Percentiles rank a stretch among this genome's conserved stretches.
Conservation (phyloP, 306 rosid species). For the Myrica gale region DNA sequence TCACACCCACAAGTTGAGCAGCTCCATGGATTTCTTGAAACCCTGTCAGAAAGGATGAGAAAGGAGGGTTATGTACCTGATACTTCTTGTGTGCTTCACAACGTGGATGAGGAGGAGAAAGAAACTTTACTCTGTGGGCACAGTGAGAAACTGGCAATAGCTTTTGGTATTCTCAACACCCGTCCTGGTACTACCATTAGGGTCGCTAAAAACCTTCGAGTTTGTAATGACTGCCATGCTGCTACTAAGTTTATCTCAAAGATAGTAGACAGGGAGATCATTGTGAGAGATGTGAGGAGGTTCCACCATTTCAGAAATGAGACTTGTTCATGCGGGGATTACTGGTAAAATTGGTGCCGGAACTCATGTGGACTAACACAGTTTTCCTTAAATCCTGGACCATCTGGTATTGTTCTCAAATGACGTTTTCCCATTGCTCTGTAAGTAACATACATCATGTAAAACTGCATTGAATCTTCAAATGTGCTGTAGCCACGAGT, state of each 20-base stretch:
- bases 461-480: not conserved
- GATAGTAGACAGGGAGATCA: constrained; percentile 65
- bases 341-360: constrained; percentile 48
- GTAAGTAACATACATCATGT: not conserved
- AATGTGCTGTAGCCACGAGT: not conserved
- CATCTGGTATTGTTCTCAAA: not conserved
- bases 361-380: not conserved
- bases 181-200: constrained; percentile 76
- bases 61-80: constrained; percentile 87
- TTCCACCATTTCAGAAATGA: constrained; percentile 91
- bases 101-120: constrained; percentile 76
- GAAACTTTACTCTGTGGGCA: constrained; percentile 85
- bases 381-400: not conserved
- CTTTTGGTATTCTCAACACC: constrained; percentile 82
- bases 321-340: constrained; percentile 87
- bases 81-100: constrained; percentile 82
- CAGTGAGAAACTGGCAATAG: constrained; percentile 92
- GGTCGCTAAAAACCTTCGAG: constrained; percentile 87
- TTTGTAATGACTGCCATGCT: constrained; percentile 84
- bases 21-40: constrained; percentile 62
- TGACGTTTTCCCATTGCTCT: not conserved
- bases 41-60: constrained; percentile 61
- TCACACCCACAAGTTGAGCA: constrained; percentile 69
- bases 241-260: constrained; percentile 77
- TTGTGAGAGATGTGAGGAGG: constrained; percentile 88